Evolutionary conservation across 192 early-diverging fungal genomes (phyloP).

Genomic region (Coemansia sp.): DNA sequence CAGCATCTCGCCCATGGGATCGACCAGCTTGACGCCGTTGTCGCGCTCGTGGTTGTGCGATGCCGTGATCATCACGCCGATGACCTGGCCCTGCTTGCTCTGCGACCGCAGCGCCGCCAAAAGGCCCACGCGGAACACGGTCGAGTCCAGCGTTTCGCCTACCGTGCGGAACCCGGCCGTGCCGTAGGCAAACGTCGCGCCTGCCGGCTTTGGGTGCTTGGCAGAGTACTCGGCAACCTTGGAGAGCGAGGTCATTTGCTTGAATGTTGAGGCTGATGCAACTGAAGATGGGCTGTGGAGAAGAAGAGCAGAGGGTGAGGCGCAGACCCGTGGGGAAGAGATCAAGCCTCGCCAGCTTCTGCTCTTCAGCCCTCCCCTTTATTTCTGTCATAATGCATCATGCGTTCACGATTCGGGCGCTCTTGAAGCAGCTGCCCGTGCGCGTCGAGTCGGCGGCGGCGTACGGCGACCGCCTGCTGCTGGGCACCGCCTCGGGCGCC

Average conservation of each 20-base stretch:
- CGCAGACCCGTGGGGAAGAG: not conserved
- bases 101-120: slow-evolving; percentile 89
- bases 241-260: slow-evolving; percentile 10
- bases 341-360: not conserved
- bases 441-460: slow-evolving; percentile 68
- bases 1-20: slow-evolving; percentile 98
- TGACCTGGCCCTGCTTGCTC: slow-evolving; percentile 70
- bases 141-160: slow-evolving; percentile 82
- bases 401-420: slow-evolving; percentile 69
- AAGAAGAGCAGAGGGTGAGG: not conserved
- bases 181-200: slow-evolving; percentile 72
- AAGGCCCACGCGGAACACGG: slow-evolving; percentile 88
- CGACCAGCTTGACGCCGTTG: slow-evolving; percentile 98
- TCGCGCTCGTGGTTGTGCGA: slow-evolving; percentile 97
- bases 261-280: not conserved
- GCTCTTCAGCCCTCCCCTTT: too few species aligned
- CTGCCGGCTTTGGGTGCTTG: slow-evolving; percentile 66
- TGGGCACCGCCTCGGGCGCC: slow-evolving; percentile 63
- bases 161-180: slow-evolving; percentile 97
- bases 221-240: slow-evolving; percentile 49
- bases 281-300: not conserved
- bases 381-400: slow-evolving; percentile 69
- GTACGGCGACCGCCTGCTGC: slow-evolving; percentile 62
- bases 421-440: slow-evolving; percentile 63
- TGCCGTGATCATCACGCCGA: slow-evolving; percentile 98